Evolutionary conservation across 2,329 filamentous ascomycete species (phyloP), one percentile per base, ranked within the genome.

Genomic region (Ophiocordyceps camponoti-floridani): DNA sequence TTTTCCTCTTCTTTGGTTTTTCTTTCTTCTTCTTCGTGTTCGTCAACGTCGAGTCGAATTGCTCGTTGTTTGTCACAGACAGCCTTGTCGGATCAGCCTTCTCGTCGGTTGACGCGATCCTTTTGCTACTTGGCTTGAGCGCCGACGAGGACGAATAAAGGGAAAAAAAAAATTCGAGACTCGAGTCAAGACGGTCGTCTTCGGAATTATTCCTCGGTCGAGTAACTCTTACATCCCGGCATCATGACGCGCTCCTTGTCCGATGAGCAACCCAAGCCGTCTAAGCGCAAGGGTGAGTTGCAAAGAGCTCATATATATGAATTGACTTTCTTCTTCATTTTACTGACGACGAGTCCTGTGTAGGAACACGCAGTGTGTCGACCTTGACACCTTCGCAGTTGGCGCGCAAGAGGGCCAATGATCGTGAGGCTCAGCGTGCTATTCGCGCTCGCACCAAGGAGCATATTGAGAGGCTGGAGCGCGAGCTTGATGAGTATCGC

Each of bases 341-440:
- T n/a, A n/a, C n/a, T 23, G 23, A 23, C 23, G 23, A 5, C 23
- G 23, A 23, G 23, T 23, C 23, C 5, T 23, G 23, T 23, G 23
- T 23, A 23, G 73, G 73, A 42, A 74, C 82, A 47, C 77, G 86
- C 52, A 87, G 84, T 50, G 87, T 94, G 46, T 85, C 86, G 50
- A 89, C 84, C 55, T 71, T 94, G 57, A 93, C 85, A 11, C 83
- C 86, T 6, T 83, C 88, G 49, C 88, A 94, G 63, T 74, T 94
- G 47, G 84, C 82, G 28, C 83, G 87, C 61, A 95, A 94, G 68
- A 74, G 88, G 50, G 84, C 85, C 55, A 94, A 94, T 65, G 87
- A 94, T 60, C 77, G 87, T 49, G 85, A 94, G 62, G 87, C 87
- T 40, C 87, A 94, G 64, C 75, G 87, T 43, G 84, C 84, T 40